These are phyloP conservation scores for Colletotrichum spaethianum DNA, from an alignment of 2,329 filamentous ascomycete genomes.

Conservation along the genomic window DNA sequence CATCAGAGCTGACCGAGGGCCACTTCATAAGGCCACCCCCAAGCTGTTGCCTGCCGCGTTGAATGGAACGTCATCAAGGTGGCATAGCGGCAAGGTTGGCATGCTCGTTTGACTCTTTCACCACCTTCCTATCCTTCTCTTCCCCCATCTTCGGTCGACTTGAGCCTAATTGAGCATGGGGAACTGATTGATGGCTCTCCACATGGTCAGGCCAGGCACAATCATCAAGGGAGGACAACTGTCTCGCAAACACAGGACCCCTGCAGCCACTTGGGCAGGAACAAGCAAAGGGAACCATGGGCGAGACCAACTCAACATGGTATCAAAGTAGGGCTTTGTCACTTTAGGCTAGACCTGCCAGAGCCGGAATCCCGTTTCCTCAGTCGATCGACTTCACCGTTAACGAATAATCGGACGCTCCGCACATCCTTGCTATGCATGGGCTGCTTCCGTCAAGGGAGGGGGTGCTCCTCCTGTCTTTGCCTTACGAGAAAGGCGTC, in stretches of 20 bases:
- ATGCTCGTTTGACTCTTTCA: neutral
- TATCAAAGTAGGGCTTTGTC: conserved; percentile 16
- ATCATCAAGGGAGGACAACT: neutral
- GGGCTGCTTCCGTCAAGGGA: conserved; percentile 9
- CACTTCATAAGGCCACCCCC: neutral
- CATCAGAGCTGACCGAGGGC: neutral
- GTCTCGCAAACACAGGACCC: neutral
- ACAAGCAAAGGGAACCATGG: conserved; percentile 7
- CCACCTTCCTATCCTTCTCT: conserved; percentile 13
- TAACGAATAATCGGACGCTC: conserved; percentile 19
- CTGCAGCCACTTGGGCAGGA: conserved; percentile 16
- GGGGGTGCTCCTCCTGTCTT: conserved; percentile 20
- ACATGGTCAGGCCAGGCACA: neutral
- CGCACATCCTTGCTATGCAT: conserved; percentile 25
- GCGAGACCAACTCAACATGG: conserved; percentile 43
- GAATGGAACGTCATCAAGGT: conserved; percentile 22
- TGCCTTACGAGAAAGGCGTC: conserved; percentile 12
- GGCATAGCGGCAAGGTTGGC: conserved; percentile 30
- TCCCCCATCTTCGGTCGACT: conserved; percentile 7
- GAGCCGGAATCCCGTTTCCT: conserved; percentile 31
- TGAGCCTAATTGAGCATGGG: conserved; percentile 16
- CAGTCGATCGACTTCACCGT: conserved; percentile 11
- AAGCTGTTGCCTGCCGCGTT: conserved; percentile 14
- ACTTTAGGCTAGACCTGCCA: conserved; percentile 14
- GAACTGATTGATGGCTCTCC: neutral